Evolutionary conservation across 2,329 filamentous ascomycete species (phyloP).

Genomic region (Didymella sp.): DNA sequence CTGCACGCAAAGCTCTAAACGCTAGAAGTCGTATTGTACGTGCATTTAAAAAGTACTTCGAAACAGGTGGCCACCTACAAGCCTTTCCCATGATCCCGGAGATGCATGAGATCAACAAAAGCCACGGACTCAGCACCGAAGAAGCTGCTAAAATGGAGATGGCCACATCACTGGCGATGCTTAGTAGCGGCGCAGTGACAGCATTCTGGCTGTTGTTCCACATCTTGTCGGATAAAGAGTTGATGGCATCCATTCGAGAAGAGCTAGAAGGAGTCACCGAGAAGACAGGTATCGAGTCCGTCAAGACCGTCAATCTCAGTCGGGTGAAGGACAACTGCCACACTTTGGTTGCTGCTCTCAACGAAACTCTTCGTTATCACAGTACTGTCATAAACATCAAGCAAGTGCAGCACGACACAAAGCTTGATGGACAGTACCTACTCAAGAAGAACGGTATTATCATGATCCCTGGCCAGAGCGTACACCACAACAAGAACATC

Average conservation of each 20-base stretch:
- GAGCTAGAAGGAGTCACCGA: slow-evolving; percentile 30
- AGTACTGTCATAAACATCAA: slow-evolving; percentile 50
- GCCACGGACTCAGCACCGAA: slow-evolving; percentile 41
- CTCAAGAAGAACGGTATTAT: slow-evolving; percentile 48
- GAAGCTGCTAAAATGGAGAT: slow-evolving; percentile 55
- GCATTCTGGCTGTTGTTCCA: slow-evolving; percentile 54
- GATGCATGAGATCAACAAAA: slow-evolving; percentile 45
- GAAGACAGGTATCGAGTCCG: slow-evolving; percentile 5
- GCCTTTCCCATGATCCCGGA: slow-evolving; percentile 49
- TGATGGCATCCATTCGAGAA: slow-evolving; percentile 42
- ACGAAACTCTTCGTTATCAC: slow-evolving; percentile 53
- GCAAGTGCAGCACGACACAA: slow-evolving; percentile 47
- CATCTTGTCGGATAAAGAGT: slow-evolving; percentile 43
- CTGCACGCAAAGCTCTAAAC: slow-evolving; percentile 41
- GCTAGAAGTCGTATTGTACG: slow-evolving; percentile 46
- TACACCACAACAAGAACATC: slow-evolving; percentile 41
- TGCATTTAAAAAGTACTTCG: slow-evolving; percentile 52
- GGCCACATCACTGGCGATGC: slow-evolving; percentile 50
- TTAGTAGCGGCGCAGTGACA: slow-evolving; percentile 52
- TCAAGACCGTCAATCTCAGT: slow-evolving; percentile 40
- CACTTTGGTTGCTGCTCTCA: slow-evolving; percentile 51
- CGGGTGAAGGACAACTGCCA: slow-evolving; percentile 49
- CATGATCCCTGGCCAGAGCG: slow-evolving; percentile 45
- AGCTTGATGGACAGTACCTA: slow-evolving; percentile 41
- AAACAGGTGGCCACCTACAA: slow-evolving; percentile 48